phyloP scores from a whole-genome alignment of 179 eudicot genomes.

The Spinacia oleracea region DNA sequence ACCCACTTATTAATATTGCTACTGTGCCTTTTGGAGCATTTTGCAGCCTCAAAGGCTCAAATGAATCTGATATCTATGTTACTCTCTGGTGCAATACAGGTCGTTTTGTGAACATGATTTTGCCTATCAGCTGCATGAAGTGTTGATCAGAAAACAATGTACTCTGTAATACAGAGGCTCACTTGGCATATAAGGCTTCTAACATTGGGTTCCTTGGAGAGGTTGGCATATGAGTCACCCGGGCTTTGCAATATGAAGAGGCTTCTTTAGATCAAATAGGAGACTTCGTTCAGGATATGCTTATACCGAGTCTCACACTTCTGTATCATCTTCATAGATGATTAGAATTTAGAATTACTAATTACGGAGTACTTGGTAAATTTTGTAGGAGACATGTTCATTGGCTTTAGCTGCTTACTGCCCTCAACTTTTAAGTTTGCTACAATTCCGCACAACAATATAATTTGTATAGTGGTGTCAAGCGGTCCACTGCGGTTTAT shows the following conservation, averaged over 20 bases:
- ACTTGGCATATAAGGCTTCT: not conserved
- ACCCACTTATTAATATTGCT: not conserved
- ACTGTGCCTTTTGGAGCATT: not conserved
- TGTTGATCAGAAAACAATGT: not conserved
- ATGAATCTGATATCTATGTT: conserved; percentile 7
- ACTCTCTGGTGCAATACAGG: conserved; percentile 24
- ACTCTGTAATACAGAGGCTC: not conserved
- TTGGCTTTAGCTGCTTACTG: not conserved
- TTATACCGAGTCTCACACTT: not conserved
- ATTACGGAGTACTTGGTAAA: not conserved
- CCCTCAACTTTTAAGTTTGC: not conserved
- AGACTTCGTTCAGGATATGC: not conserved
- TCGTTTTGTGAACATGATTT: conserved; percentile 4
- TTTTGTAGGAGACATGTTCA: not conserved
- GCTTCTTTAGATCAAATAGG: not conserved
- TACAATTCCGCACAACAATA: no score
- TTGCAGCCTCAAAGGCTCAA: not conserved
- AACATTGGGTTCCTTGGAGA: not conserved
- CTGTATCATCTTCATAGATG: not conserved
- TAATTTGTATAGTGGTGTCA: no score
- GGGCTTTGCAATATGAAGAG: conserved; percentile 2
- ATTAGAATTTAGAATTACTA: no score
- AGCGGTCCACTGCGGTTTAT: no score
- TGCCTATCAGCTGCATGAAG: not conserved
- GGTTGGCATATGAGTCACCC: conserved; percentile 2